A percentile compares a stretch with the other conserved stretches of the same genome.
phyloP scores from a whole-genome alignment of 257 asterid species.

The Rubia yunnanensis region DNA sequence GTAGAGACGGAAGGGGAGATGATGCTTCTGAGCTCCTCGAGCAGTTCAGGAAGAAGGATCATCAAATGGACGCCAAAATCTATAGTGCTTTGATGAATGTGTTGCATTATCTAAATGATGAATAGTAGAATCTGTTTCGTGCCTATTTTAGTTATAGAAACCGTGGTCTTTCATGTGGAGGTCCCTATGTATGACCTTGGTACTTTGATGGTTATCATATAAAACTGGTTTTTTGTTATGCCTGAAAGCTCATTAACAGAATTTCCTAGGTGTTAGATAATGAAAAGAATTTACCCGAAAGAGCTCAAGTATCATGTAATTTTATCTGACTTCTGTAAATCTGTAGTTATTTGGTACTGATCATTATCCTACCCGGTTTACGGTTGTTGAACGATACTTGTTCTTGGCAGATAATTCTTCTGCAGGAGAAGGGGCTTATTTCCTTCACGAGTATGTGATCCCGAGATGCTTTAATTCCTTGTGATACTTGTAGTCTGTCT shows the following conservation, averaged over 20 bases:
- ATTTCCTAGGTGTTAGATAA: conserved; percentile 47
- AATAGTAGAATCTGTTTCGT: conserved; percentile 6
- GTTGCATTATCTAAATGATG: conserved; percentile 49
- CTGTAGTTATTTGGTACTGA: neutral
- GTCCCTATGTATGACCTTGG: too few species aligned
- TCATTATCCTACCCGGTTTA: neutral
- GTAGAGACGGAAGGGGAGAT: conserved; percentile 71
- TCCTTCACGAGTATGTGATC: conserved; percentile 48
- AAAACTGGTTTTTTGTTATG: too few species aligned
- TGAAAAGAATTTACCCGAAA: conserved; percentile 33
- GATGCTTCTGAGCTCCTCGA: conserved; percentile 73
- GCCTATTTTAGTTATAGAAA: neutral
- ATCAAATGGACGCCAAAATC: conserved; percentile 67
- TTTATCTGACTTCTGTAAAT: neutral
- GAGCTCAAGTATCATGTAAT: conserved; percentile 73
- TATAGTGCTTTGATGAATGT: conserved; percentile 52
- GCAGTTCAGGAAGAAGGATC: conserved; percentile 56
- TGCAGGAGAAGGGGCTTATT: conserved; percentile 54
- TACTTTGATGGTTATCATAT: neutral
- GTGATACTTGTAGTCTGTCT: conserved; percentile 62
- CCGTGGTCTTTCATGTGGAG: too few species aligned
- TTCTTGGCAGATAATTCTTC: conserved; percentile 37
- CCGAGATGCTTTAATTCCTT: conserved; percentile 56
- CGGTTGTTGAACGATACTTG: neutral
- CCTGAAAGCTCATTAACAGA: conserved; percentile 52